These are phyloP conservation scores for Silene conica DNA, from an alignment of 148 eudicot species.

Conservation along the genomic window DNA sequence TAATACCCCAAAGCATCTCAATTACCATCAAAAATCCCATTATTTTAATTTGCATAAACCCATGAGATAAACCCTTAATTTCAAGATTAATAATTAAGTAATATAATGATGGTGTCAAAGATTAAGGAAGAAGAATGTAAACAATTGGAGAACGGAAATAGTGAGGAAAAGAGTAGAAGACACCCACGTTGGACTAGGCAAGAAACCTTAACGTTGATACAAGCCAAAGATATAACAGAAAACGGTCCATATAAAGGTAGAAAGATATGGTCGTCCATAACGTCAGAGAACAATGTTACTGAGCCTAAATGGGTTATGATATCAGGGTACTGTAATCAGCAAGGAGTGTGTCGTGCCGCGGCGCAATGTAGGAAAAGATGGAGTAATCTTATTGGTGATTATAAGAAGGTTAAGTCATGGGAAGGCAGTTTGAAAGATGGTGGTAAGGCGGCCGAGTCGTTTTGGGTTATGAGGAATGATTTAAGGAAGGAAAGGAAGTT, in stretches of 20 bases:
- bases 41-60: background rate
- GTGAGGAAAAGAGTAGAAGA: constrained; percentile 25
- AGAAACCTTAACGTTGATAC: constrained; percentile 24
- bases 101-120: constrained; percentile 4
- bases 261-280: background rate
- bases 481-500: constrained; percentile 28
- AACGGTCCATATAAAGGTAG: constrained; percentile 22
- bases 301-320: constrained; percentile 33
- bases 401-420: constrained; percentile 25
- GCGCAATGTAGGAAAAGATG: constrained; percentile 33
- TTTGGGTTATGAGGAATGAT: constrained; percentile 38
- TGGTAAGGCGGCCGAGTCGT: constrained; percentile 11
- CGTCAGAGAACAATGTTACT: background rate
- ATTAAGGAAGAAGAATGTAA: constrained; percentile 9
- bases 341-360: constrained; percentile 26
- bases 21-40: background rate
- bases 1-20: background rate
- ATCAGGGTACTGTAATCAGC: constrained; percentile 23
- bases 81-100: too few species aligned
- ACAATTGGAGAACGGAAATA: background rate
- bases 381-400: constrained; percentile 32
- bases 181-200: constrained; percentile 38
- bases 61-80: too few species aligned
- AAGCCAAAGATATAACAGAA: constrained; percentile 29
- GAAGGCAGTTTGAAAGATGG: constrained; percentile 15